Evolutionary conservation across 805 yeast species (phyloP), one percentile per base, ranked within the genome.

Genomic region (Barnettozyma sucrosica): DNA sequence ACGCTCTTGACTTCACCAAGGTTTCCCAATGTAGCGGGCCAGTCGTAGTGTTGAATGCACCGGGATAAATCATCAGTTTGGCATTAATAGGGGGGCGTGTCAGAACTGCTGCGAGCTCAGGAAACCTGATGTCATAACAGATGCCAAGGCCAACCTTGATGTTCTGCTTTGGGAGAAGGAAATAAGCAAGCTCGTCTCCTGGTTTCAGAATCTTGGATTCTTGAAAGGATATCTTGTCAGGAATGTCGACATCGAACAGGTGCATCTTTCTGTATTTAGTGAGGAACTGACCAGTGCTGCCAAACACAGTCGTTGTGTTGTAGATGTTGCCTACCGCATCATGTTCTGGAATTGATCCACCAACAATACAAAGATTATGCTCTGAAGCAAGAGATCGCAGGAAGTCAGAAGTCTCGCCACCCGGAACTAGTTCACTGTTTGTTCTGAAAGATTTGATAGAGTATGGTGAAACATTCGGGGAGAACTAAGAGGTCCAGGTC

Each of bases 391-490:
- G 64, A 0, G 64, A 61, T 1, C 89, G 71, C 43, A 92, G 67
- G 43, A 85, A 76, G 40, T 63, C 55, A 3, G 89, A 80, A 1
- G 83, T 76, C 52, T 79, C 81, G 3, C 95, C 95, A 2, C 68
- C 61, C 1, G 95, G 93, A 34, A 92, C 83, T 3, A 64, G 53
- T 64, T 92, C 99, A 5, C 96, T 88, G 62, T 92, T 90, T 52
- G 85, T 80, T 10, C 84, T 78, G 67, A 92, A 92, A 50, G 90
- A 83, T 48, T 79, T 79, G 18, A 88, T 95, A 0, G 95, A 82
- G 62, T 92, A 92, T 4, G 97, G 97, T 92, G 76, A 89, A 90
- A 69, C 97, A 89, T 68, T 92, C 97, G 5, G 99, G 99, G 28
- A 93, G 70, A 54, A 93, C 88, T 10, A 93, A 77, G 37, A 92